Evolutionary conservation across 805 yeast genomes (phyloP).

Genomic region (Lipomyces lipofer): DNA sequence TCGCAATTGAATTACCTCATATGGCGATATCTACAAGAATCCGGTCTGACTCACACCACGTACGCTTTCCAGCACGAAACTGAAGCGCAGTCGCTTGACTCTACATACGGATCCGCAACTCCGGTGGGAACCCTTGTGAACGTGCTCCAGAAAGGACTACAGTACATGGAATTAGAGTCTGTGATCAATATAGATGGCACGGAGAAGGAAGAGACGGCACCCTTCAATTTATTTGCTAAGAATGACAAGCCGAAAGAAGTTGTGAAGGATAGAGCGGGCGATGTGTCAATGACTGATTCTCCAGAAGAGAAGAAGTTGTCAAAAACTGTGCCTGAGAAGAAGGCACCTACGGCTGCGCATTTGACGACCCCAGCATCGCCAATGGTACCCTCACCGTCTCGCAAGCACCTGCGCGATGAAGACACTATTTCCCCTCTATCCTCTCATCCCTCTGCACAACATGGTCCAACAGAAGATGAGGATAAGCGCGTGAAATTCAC

Average conservation of each 20-base stretch:
- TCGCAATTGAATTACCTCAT: constrained; percentile 84
- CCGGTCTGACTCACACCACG: constrained; percentile 65
- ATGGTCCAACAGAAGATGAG: neutral
- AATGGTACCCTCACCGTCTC: too few species aligned
- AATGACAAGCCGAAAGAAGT: too few species aligned
- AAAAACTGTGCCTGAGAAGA: too few species aligned
- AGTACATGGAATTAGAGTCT: constrained; percentile 75
- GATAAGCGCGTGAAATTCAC: constrained; percentile 15
- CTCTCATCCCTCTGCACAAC: too few species aligned
- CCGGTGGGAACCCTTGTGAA: constrained; percentile 82
- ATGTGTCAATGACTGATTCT: neutral
- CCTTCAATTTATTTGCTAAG: constrained; percentile 16
- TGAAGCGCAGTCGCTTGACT: constrained; percentile 58
- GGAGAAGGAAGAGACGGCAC: constrained; percentile 2
- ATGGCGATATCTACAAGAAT: constrained; percentile 89
- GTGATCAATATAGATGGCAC: constrained; percentile 19
- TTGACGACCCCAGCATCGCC: too few species aligned
- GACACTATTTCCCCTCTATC: too few species aligned
- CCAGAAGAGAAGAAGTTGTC: neutral
- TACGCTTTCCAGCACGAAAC: constrained; percentile 78
- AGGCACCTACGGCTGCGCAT: too few species aligned
- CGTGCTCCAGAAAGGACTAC: constrained; percentile 81
- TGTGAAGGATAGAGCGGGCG: neutral
- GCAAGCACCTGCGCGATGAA: too few species aligned
- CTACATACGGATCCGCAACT: constrained; percentile 50